Evolutionary conservation across 208 protist species (phyloP).

Genomic region (Polymyxa betae): DNA sequence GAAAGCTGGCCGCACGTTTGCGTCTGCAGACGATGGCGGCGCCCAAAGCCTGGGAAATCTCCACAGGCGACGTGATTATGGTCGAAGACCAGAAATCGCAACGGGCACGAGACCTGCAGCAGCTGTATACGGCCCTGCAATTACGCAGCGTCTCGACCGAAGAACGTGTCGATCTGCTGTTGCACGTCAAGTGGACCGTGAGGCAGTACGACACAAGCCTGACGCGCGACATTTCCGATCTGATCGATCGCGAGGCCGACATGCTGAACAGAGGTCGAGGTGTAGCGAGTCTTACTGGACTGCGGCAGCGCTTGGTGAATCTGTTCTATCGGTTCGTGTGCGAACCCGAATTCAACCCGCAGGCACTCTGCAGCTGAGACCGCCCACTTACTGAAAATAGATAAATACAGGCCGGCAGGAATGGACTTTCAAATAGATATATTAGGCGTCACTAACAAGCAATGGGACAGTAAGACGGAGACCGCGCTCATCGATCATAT

Average conservation of each 20-base stretch:
- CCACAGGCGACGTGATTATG: conserved; percentile 63
- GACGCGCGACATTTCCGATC: conserved; percentile 85
- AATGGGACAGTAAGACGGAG: background rate
- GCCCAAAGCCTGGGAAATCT: conserved; percentile 81
- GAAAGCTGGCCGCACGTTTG: conserved; percentile 74
- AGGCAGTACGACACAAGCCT: conserved; percentile 86
- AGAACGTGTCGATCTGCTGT: conserved; percentile 87
- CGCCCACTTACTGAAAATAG: background rate
- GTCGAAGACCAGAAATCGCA: conserved; percentile 85
- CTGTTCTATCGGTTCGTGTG: conserved; percentile 91
- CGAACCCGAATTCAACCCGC: conserved; percentile 91
- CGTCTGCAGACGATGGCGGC: conserved; percentile 76
- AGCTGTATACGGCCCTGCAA: conserved; percentile 83
- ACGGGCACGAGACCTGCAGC: conserved; percentile 86
- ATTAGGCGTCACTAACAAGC: background rate
- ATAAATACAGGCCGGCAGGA: too few species aligned
- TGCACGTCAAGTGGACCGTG: conserved; percentile 95
- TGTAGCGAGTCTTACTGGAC: conserved; percentile 66
- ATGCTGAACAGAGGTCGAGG: conserved; percentile 84
- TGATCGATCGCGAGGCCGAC: conserved; percentile 94
- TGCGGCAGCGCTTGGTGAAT: conserved; percentile 82
- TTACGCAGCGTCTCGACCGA: conserved; percentile 69
- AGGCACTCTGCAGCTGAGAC: conserved; percentile 71
- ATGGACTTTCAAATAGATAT: too few species aligned
- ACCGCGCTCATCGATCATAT: conserved; percentile 28